Evolutionary conservation across 495 filamentous ascomycete species (phyloP), one percentile per base, ranked within the genome.

Genomic region (Pseudomonodictys pantanalensis): DNA sequence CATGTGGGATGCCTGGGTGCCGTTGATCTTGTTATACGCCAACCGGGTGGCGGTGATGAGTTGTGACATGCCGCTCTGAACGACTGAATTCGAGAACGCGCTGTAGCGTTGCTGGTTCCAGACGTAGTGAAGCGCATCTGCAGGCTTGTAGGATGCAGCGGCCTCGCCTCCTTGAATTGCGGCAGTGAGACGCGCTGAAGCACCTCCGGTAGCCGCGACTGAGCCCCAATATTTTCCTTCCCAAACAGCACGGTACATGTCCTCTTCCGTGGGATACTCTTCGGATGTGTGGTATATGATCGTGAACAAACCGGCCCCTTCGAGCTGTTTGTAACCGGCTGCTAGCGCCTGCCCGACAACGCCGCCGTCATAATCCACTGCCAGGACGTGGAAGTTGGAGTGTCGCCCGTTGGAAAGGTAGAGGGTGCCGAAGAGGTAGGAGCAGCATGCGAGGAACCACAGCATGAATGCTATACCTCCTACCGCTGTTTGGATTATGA

Each of bases 61-160:
- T 25, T 56, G 22, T 12, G 51, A 12, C n/a, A 62, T 32, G 18
- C 52, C 53, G 24, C 41, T 23, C 39, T 57, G 43, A 18, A 62
- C 23, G 12, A 51, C 45, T 20, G 45, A 43, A 5, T 56, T 18
- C 12, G 59, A 29, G 44, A 51, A 62, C 3, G 59, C 28, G n/a
- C 52, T 50, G 28, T 62, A 62, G 22, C 49, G 49, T 23, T 62
- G 43, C 44, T 62, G 59, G 45, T 62, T 62, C 59, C 59, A 62
- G 20, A 57, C 29, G 23, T 55, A 62, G 35, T 50, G 46, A 11
- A 62, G 39, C 6, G 59, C 59, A 20, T 57, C 22, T n/a, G 17
- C 18, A 10, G 59, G 22, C 18, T 57, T 30, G 26, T 62, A 62
- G 5, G 32, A 20, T 38, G 20, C 28, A 0, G 59, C 52, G 1